These are phyloP conservation scores for Pseudopediastrum boryanum DNA, from an alignment of 139 green algal species.

Conservation along the genomic window DNA sequence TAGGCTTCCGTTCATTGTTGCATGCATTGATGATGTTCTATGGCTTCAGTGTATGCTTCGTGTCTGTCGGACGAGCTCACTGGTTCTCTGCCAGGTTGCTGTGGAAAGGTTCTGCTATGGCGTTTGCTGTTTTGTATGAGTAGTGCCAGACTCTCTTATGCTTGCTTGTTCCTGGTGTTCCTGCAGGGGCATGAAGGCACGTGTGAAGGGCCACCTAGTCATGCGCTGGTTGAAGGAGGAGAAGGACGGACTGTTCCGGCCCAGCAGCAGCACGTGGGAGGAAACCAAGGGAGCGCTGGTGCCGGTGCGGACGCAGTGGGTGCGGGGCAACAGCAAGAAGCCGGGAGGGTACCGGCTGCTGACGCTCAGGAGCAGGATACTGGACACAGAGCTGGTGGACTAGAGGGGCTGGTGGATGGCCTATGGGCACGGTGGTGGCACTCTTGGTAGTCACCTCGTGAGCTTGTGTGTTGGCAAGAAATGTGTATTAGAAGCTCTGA, in stretches of 20 bases:
- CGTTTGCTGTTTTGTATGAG: no score
- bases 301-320: conserved; percentile 46
- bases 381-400: conserved; percentile 43
- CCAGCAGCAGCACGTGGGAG: conserved; percentile 47
- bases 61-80: no score
- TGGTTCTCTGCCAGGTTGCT: no score
- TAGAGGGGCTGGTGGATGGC: neutral
- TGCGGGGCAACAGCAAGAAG: neutral
- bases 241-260: conserved; percentile 55
- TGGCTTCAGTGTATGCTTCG: no score
- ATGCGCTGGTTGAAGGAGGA: conserved; percentile 59
- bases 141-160: no score
- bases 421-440: neutral
- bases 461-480: neutral
- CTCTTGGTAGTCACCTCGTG: neutral
- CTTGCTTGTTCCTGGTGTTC: conserved; percentile 13
- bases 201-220: conserved; percentile 19
- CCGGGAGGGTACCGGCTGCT: conserved; percentile 44
- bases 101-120: no score
- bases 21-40: no score
- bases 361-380: conserved; percentile 47
- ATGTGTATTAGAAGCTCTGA: neutral
- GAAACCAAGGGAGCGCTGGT: conserved; percentile 43
- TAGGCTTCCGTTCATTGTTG: no score
- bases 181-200: conserved; percentile 2